Base-by-base conservation (phyloP, 495 filamentous ascomycete species). In the Mytilinidion resinicola region DNA sequence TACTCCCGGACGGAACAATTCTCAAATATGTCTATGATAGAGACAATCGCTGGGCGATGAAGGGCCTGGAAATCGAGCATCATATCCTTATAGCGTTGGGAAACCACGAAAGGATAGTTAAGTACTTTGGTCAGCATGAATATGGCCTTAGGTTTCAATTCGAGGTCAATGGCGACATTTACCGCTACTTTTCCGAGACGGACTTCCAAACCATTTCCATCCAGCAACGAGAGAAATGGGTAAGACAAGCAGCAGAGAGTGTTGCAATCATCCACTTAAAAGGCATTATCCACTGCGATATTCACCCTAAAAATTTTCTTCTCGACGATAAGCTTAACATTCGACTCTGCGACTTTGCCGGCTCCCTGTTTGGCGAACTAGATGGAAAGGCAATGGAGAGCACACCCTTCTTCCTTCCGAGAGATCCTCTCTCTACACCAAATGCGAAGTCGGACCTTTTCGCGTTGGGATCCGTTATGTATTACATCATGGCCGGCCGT, bases 281-380 rank as follows among this genome's bases (percentile, higher is more conserved):
- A n/a, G n/a, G n/a, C n/a, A n/a, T n/a, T n/a, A n/a, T n/a, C n/a
- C n/a, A n/a, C n/a, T n/a, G n/a, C n/a, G n/a, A n/a, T n/a, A n/a
- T n/a, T n/a, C n/a, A n/a, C n/a, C n/a, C n/a, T n/a, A n/a, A n/a
- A n/a, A n/a, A n/a, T n/a, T 61, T 52, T 37, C 49, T 66, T 19
- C 52, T 66, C 12, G 38, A 66, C 37, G 61, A 55, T 3, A 30
- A 33, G 25, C 56, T 59, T 30, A 20, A 59, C 20, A n/a, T 66
- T 36, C 50, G 30, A 43, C 55, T 66, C 17, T 66, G 63, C 50
- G 63, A 66, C 46, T 66, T 66, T 57, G 56, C 61, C 47, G 63
- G 63, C 19, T 60, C 63, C 7, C 53, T 52, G 44, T 66, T 62
- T 48, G 62, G 51, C 9, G 46, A 19, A 12, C 47, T 64, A 36